Evolutionary conservation across 768 basidiomycete genomes (phyloP).

Genomic region (Agaricus blazei): DNA sequence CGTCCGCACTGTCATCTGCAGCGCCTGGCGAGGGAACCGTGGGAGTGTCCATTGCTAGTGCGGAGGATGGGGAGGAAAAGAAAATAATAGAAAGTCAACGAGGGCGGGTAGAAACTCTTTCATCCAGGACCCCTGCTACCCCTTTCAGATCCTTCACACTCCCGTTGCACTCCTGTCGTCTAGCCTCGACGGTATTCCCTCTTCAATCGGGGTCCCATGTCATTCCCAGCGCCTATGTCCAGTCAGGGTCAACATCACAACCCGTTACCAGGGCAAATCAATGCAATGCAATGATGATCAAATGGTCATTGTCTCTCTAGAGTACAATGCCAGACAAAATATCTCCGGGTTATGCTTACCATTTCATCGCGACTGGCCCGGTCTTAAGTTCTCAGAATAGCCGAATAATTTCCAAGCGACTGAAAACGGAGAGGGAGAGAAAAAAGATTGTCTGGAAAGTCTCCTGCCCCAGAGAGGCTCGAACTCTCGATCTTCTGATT

Average conservation of each 20-base stretch:
- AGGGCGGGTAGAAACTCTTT: no score
- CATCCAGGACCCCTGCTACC: no score
- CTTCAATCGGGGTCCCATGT: not conserved
- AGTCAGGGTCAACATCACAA: no score
- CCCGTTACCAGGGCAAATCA: not conserved
- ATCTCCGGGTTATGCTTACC: no score
- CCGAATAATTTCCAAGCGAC: no score
- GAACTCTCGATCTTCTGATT: conserved; percentile 11
- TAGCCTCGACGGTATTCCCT: no score
- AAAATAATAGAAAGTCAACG: not conserved
- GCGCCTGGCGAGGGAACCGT: not conserved
- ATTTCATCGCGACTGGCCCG: no score
- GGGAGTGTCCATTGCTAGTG: conserved; percentile 5
- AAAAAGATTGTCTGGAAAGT: not conserved
- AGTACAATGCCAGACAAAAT: no score
- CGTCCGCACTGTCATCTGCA: no score
- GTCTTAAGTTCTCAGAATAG: no score
- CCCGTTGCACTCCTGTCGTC: no score
- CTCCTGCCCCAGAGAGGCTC: conserved; percentile 9
- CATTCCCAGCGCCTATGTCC: not conserved
- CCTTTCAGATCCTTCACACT: no score
- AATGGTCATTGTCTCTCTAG: not conserved
- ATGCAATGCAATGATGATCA: not conserved
- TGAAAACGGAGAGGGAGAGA: not conserved
- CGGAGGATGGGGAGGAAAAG: not conserved